Evolutionary conservation across 2,329 filamentous ascomycete genomes (phyloP).

Genomic region (Sclerotinia nivalis): DNA sequence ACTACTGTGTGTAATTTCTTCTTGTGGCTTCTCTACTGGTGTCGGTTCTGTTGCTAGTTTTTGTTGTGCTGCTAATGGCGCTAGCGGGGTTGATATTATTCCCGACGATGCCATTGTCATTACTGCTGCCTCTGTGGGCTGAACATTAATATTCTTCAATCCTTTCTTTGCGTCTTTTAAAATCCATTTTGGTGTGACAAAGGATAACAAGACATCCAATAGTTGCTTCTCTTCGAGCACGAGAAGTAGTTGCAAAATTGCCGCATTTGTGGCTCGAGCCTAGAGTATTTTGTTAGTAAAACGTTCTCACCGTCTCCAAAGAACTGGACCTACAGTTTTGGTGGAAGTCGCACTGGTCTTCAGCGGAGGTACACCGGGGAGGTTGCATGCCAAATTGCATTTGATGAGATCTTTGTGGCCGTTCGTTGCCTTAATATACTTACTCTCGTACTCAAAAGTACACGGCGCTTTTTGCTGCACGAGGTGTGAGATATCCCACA

Average conservation of each 20-base stretch:
- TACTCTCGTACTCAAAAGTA: not conserved
- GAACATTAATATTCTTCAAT: too few relatives aligned
- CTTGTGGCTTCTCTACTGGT: too few relatives aligned
- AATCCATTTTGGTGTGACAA: not conserved
- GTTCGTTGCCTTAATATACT: not conserved
- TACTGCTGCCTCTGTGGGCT: not conserved
- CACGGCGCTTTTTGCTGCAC: not conserved
- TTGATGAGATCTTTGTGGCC: not conserved
- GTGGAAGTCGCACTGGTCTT: not conserved
- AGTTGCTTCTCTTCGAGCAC: constrained; percentile 8
- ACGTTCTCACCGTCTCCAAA: not conserved
- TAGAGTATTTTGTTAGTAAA: not conserved
- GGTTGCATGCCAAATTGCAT: constrained; percentile 1
- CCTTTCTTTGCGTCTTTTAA: not conserved
- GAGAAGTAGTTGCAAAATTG: constrained; percentile 10
- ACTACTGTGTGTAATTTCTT: not conserved
- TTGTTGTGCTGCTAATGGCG: not conserved
- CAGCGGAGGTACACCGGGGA: not conserved
- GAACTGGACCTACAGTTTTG: not conserved
- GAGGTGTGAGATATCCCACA: not conserved
- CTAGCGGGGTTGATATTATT: not conserved
- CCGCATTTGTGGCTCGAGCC: not conserved
- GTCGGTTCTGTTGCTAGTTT: not conserved
- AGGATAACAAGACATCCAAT: not conserved
- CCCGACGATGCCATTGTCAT: not conserved